Base-by-base conservation (phyloP, 2,329 filamentous ascomycete genomes). In the Paecilomyces sp. region DNA sequence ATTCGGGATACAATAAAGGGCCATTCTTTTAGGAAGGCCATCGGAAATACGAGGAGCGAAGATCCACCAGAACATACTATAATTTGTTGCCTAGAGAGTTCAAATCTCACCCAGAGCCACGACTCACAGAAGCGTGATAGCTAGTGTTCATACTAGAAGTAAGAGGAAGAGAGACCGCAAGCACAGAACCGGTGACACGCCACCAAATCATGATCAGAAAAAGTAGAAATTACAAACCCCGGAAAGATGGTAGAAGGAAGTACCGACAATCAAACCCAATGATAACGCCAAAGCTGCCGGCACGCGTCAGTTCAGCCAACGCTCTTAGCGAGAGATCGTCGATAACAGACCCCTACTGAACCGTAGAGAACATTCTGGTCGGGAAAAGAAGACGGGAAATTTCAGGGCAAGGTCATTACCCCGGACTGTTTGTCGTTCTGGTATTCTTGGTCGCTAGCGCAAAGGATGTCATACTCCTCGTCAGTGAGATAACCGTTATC, bases 401-500 rank as follows among this genome's bases (percentile, higher is more conserved):
- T 18, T 47, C n/a, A 47, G 18, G 41, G 15, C 15, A 47, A 47
- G 2, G n/a, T n/a, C 41, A 47, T 18, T 15, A 47, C 41, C 18
- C 41, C 41, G 8, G 67, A 66, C 8, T 70, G 68, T 41, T 67
- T 66, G 25, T 69, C 85, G 62, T 82, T 82, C 57, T 85, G 74
- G 65, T 84, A 88, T 73, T 97, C 93, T 74, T 96, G 90, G 66
- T 97, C 93, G 61, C 91, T 96, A 52, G 92, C 93, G 78, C 97
- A 92, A 54, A 97, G 85, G 65, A 97, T 92, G 70, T 99, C 94
- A 74, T 97, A 99, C 78, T 99, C 94, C 74, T 97, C 94, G 64
- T 99, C 94, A 0, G 94, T 97, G 81, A 96, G 78, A 81, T 96
- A 97, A 12, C 88, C 90, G 61, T 89, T 86, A n/a, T 82, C 79